Evolutionary conservation across 2,329 filamentous ascomycete genomes (phyloP), one percentile per base, ranked within the genome.

Genomic region (Aschersonia sp.): DNA sequence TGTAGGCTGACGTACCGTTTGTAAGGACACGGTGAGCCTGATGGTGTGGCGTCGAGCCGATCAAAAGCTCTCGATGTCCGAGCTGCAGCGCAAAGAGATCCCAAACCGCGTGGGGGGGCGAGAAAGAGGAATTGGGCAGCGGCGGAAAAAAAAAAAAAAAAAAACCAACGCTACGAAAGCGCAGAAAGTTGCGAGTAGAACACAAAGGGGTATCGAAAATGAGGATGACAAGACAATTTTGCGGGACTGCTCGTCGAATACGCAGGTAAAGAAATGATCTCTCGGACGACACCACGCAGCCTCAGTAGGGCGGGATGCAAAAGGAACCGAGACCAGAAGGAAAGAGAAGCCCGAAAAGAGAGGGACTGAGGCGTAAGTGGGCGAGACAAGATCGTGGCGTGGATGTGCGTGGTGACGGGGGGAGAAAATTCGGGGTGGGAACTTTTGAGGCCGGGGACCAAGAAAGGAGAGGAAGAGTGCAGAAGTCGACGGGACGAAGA

Each of bases 391-490:
- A 50, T 49, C 50, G 51, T 48, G 50, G 51, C 48, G 51, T 44
- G 49, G 12, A 44, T 45, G 45, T 39, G 41, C 9, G 22, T 49
- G 41, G 47, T 49, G 49, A 43, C 42, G 45, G 45, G 46, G 51
- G 51, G 46, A 47, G 53, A 52, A 53, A 53, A 53, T 54, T 54
- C 53, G 50, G 50, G 40, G 51, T 51, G 48, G 46, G 49, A 48
- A 49, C 49, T 45, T 42, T 42, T 43, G 47, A 44, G 32, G 14
- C 41, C 30, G 47, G 46, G 45, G 49, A 45, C 29, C 43, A 49
- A 40, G 53, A 52, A 54, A 54, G 52, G 52, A 48, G 49, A 47
- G 49, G 10, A 35, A 43, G 6, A 42, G 50, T 14, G 42, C 48
- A 49, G 47, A 44, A 48, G 48, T 48, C 47, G 46, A 53, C 49